These are phyloP conservation scores for Thermoascus crustaceus DNA, from an alignment of 2,329 filamentous ascomycete species.

Conservation along the genomic window DNA sequence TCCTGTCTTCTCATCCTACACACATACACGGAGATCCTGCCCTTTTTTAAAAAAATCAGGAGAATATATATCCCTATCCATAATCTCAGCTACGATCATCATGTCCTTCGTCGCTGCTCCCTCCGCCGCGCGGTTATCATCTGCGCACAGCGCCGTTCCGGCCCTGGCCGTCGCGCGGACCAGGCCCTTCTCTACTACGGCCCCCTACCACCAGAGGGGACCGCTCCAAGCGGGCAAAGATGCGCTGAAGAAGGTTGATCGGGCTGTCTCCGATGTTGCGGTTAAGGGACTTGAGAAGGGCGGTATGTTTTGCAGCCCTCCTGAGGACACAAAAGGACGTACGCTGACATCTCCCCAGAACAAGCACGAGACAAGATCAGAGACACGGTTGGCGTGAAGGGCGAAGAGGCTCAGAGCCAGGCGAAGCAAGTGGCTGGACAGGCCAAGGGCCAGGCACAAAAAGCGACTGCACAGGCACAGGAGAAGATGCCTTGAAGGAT, in stretches of 20 bases:
- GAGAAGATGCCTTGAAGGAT: too few relatives aligned
- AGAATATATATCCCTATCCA: neutral
- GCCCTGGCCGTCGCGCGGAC: conserved; percentile 12
- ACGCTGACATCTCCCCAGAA: conserved; percentile 32
- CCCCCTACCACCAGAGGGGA: conserved; percentile 40
- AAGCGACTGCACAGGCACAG: conserved; percentile 20
- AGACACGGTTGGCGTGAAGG: conserved; percentile 32
- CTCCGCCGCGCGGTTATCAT: conserved; percentile 17
- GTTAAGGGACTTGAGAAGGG: conserved; percentile 57
- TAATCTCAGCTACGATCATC: too few relatives aligned
- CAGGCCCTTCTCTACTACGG: conserved; percentile 45
- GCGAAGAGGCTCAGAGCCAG: conserved; percentile 41
- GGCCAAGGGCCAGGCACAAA: conserved; percentile 23
- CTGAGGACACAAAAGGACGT: neutral
- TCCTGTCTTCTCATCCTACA: too few relatives aligned
- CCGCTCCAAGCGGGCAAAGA: conserved; percentile 51
- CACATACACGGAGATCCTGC: too few relatives aligned
- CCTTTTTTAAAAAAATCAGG: too few relatives aligned
- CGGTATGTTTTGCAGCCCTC: conserved; percentile 38
- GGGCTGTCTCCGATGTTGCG: conserved; percentile 46
- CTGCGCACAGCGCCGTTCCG: conserved; percentile 11
- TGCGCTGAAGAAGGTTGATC: conserved; percentile 50
- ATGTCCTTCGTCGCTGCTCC: conserved; percentile 31
- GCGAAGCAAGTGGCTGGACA: conserved; percentile 29
- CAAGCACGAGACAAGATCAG: conserved; percentile 41